Evolutionary conservation across 257 asterid genomes (phyloP), one percentile per base, ranked within the genome.

Genomic region (Verbena officinalis): DNA sequence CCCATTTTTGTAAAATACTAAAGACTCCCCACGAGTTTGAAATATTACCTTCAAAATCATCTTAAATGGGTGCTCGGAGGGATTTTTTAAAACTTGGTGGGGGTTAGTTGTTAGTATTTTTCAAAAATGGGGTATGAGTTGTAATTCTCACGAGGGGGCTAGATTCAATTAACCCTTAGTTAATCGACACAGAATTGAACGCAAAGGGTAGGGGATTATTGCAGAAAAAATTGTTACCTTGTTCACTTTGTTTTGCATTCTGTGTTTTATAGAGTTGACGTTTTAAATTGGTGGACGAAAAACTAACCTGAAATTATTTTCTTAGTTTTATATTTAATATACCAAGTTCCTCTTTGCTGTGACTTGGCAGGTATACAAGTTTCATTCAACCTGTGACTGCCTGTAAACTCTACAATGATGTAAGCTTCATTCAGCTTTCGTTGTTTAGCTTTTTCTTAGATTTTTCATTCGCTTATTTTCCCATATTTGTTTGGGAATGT

Each of bases 301-400:
- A 53, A 30, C 14, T 33, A 38, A 34, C n/a, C 42, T 7, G 16
- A 45, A 38, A 21, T 7, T 17, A 23, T 6, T 7, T 57, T 27
- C 36, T 20, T 17, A 34, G 14, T 52, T 42, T 45, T 24, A 16
- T 24, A 43, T 55, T 50, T 60, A 54, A 59, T 39, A 13, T 27
- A 9, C 56, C 27, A 49, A 61, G 23, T 20, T 44, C 20, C 34
- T 57, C 21, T 64, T 70, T 65, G 19, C 31, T 82, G 63, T 65
- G 59, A 33, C 33, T 67, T 84, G 59, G 57, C 95, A 90, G 99
- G 88, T 94, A 88, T 75, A 94, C 96, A 36, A 90, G 99, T 75
- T 94, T 83, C 78, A 81, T 94, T 70, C 99, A 94, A 62, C 99
- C 99, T 14, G 93, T 94, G 75, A 88, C 97, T 22, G 91, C 96